Base-by-base conservation (phyloP, 495 filamentous ascomycete species). In the Astrocystis sublimbata region DNA sequence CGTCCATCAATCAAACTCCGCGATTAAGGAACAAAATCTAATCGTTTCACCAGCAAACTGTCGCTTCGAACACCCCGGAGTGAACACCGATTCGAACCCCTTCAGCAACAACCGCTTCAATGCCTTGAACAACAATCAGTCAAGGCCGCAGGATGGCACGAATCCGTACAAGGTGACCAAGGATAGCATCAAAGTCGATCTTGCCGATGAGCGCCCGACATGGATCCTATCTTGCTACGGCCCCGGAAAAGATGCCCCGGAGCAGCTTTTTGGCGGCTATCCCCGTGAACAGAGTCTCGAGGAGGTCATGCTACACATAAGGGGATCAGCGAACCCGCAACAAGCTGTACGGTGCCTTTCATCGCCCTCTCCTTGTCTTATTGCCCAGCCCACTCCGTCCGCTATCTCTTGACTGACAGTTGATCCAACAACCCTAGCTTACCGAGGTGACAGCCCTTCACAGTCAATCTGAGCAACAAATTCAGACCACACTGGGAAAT, bases 191-290 rank as follows among this genome's bases (percentile, higher is more conserved):
- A 80, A 81, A 47, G 60, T 62, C 13, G 91, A 96, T 63, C 76
- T 96, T n/a, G 81, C 77, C 1, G 73, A 78, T 31, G 89, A 92
- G 55, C 83, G 81, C 19, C 92, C 92, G 38, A 69, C 80, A 79
- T 97, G 91, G 89, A 82, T 92, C 12, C 82, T 96, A n/a, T 96
- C 92, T 0, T 81, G 86, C 38, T 97, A 93, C 73, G 88, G 84
- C 6, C 91, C 92, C 0, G 86, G 84, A 4, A 79, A 75, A 63
- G 82, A 91, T 55, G 86, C 87, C 1, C 92, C 92, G 1, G 82
- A 83, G 12, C 90, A 92, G 70, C 79, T 96, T 1, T 92, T 96
- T 66, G 92, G 90, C 19, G 91, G 91, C 6, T 80, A 81, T 43
- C 78, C 82, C n/a, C 79, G 90, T 21, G 92, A 97, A 73, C 86